These are phyloP conservation scores for Wallacemonas sp. DNA, from an alignment of 208 protist genomes.

Conservation along the genomic window DNA sequence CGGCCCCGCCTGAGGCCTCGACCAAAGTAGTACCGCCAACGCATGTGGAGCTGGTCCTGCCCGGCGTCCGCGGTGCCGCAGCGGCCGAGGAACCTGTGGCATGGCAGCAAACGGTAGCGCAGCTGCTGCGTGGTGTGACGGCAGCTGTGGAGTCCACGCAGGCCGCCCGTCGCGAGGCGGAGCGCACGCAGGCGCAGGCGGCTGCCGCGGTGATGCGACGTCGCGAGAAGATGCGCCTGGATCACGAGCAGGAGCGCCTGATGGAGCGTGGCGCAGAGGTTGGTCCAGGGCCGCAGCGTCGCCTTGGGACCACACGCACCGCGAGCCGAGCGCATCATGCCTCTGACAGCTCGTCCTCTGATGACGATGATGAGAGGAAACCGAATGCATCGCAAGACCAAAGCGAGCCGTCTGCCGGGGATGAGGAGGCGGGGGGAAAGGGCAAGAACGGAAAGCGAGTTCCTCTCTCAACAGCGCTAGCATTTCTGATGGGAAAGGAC, in stretches of 20 bases:
- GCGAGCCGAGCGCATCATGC: too few species aligned
- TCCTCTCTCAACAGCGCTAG: slow-evolving; percentile 47
- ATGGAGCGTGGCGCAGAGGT: slow-evolving; percentile 19
- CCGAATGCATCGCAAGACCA: too few species aligned
- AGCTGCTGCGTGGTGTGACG: neutral
- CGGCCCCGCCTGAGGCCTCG: slow-evolving; percentile 10
- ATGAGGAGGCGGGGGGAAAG: neutral
- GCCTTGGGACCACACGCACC: too few species aligned
- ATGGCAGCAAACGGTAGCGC: slow-evolving; percentile 4
- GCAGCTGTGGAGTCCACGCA: slow-evolving; percentile 15
- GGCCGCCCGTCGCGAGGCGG: slow-evolving; percentile 12
- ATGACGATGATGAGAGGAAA: neutral
- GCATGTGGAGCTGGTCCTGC: slow-evolving; percentile 7
- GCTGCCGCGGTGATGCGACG: slow-evolving; percentile 9
- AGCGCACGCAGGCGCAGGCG: slow-evolving; percentile 30
- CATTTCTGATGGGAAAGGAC: slow-evolving; percentile 45
- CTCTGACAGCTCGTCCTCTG: too few species aligned
- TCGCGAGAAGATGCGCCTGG: slow-evolving; percentile 16
- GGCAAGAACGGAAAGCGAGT: slow-evolving; percentile 21
- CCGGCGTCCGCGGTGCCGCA: too few species aligned
- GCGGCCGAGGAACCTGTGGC: too few species aligned
- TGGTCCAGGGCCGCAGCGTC: slow-evolving; percentile 9
- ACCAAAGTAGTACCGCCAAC: slow-evolving; percentile 1
- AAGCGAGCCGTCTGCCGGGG: too few species aligned
- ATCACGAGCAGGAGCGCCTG: slow-evolving; percentile 26